Evolutionary conservation across 441 rosid species (phyloP).

Genomic region (Corymbia calophylla): DNA sequence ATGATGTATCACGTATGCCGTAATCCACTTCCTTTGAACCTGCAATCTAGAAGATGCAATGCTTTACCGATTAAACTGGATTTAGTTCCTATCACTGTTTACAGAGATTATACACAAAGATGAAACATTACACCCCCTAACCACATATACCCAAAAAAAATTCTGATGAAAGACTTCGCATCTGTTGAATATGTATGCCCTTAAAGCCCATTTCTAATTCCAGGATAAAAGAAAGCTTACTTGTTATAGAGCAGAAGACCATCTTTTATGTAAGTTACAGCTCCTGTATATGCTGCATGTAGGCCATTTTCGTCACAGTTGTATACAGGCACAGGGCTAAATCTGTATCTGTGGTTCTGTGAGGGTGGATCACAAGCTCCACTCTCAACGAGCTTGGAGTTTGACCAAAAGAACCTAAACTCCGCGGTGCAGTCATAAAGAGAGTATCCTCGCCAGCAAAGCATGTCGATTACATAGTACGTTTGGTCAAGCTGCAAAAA

Average conservation of each 20-base stretch:
- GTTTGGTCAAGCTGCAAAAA: slow-evolving; percentile 67
- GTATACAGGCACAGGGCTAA: slow-evolving; percentile 51
- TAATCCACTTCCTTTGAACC: not conserved
- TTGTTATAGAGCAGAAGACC: slow-evolving; percentile 88
- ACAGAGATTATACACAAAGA: not conserved
- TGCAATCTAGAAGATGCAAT: not conserved
- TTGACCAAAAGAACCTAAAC: slow-evolving; percentile 88
- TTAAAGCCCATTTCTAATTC: not conserved
- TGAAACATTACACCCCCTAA: not conserved
- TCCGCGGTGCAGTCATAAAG: slow-evolving; percentile 86
- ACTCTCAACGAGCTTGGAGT: slow-evolving; percentile 84
- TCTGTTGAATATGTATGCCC: not conserved
- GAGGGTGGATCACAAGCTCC: slow-evolving; percentile 83
- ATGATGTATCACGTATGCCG: not conserved
- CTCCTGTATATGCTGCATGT: slow-evolving; percentile 47
- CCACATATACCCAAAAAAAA: not conserved
- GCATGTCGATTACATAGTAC: slow-evolving; percentile 85
- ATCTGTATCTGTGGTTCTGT: slow-evolving; percentile 55
- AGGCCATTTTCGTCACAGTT: slow-evolving; percentile 73
- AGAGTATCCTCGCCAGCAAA: slow-evolving; percentile 91
- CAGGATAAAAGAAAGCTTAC: slow-evolving; percentile 28
- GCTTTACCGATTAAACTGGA: not conserved
- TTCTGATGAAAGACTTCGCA: not conserved
- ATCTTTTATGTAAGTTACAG: slow-evolving; percentile 70
- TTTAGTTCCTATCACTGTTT: not conserved